Evolutionary conservation across 805 yeast species (phyloP).

Genomic region (Nadsonia fulvescens): DNA sequence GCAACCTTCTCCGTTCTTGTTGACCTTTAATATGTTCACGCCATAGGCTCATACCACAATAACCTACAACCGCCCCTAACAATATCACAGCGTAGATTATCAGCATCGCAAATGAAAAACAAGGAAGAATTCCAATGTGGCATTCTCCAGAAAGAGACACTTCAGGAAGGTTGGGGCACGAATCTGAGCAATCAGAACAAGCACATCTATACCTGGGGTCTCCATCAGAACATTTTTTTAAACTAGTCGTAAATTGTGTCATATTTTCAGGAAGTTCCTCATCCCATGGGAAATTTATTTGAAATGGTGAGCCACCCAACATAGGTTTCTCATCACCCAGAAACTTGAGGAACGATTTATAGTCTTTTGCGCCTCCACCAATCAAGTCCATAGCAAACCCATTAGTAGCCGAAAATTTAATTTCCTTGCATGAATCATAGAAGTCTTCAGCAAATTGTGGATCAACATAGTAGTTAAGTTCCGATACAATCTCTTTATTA

Average conservation of each 20-base stretch:
- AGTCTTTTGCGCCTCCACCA: conserved; percentile 90
- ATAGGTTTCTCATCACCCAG: conserved; percentile 88
- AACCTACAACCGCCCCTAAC: conserved; percentile 6
- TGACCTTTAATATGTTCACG: too few relatives aligned
- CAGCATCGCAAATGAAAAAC: conserved; percentile 50
- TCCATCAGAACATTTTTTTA: conserved; percentile 38
- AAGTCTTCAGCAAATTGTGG: conserved; percentile 41
- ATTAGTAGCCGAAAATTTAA: conserved; percentile 86
- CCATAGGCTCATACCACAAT: too few relatives aligned
- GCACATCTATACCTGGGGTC: conserved; percentile 68
- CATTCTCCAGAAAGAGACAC: conserved; percentile 28
- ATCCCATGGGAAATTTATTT: conserved; percentile 55
- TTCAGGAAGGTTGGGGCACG: conserved; percentile 55
- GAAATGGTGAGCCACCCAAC: conserved; percentile 91
- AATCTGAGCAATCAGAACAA: conserved; percentile 70
- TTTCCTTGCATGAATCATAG: conserved; percentile 71
- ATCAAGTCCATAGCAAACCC: conserved; percentile 93
- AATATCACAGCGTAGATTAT: conserved; percentile 26
- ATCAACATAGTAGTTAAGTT: conserved; percentile 45
- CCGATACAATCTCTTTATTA: conserved; percentile 46
- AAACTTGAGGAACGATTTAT: conserved; percentile 59
- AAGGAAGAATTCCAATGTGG: conserved; percentile 44
- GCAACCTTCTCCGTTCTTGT: background rate
- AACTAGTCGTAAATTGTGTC: conserved; percentile 16
- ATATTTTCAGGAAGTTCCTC: conserved; percentile 17